A percentile compares a stretch with the other conserved stretches of the same genome.
Conservation (phyloP, 164 flowering plant genomes). For the Magnolia officinalis region DNA sequence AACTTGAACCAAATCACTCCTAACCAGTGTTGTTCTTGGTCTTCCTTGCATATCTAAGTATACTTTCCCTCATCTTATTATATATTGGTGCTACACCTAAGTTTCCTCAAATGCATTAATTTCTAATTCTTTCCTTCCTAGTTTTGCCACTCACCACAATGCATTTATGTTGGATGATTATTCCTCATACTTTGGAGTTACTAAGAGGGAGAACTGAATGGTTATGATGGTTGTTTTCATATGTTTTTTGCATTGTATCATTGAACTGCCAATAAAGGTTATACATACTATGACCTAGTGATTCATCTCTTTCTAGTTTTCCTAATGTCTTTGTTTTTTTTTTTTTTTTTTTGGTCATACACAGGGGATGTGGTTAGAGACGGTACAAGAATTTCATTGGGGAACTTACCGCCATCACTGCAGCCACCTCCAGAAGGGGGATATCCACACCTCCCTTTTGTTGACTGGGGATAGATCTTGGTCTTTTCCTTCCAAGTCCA, state of each 20-base stretch:
- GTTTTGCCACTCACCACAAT: too few relatives aligned
- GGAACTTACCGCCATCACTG: slow-evolving; percentile 82
- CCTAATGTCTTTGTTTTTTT: background rate
- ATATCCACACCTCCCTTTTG: slow-evolving; percentile 67
- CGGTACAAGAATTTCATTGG: slow-evolving; percentile 48
- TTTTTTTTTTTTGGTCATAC: slow-evolving; percentile 6
- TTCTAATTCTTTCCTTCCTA: too few relatives aligned
- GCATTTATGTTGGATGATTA: too few relatives aligned
- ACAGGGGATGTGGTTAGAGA: slow-evolving; percentile 45
- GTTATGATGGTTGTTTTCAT: background rate
- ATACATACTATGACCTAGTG: background rate
- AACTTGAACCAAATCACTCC: too few relatives aligned
- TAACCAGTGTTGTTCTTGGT: too few relatives aligned
- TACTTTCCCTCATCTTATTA: too few relatives aligned
- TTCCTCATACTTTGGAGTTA: too few relatives aligned
- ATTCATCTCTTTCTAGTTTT: background rate
- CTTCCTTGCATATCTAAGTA: too few relatives aligned
- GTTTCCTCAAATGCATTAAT: too few relatives aligned
- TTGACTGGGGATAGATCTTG: slow-evolving; percentile 73
- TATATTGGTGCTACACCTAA: too few relatives aligned
- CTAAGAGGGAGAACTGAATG: background rate
- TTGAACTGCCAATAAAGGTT: background rate
- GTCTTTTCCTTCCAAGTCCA: background rate
- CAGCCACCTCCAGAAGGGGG: slow-evolving; percentile 91
- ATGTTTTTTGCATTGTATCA: too few relatives aligned